Evolutionary conservation across 1,139 yeast species (phyloP).

Genomic region (Yarrowia galli): DNA sequence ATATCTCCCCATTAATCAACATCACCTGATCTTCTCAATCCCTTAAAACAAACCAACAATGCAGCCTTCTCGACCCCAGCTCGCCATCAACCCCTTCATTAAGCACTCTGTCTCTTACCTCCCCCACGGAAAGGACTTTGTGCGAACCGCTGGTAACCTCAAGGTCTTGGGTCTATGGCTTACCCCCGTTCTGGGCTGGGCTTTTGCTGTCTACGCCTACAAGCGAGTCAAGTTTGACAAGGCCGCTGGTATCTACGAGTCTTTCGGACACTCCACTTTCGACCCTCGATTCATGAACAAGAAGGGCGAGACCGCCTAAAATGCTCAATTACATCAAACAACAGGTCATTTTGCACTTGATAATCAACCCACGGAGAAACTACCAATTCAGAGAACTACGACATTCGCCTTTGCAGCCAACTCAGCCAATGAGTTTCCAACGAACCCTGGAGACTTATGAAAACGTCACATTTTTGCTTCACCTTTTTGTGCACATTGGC

Average conservation of each 20-base stretch:
- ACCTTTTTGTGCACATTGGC: constrained; percentile 6
- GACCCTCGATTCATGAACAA: constrained; percentile 32
- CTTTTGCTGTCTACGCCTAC: constrained; percentile 37
- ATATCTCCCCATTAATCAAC: constrained; percentile 27
- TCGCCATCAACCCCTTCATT: constrained; percentile 37
- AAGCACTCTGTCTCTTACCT: constrained; percentile 28
- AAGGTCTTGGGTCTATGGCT: constrained; percentile 9
- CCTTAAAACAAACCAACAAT: constrained; percentile 26
- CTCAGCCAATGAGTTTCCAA: not conserved
- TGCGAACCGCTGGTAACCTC: constrained; percentile 17
- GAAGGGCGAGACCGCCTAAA: constrained; percentile 24
- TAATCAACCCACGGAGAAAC: constrained; percentile 19
- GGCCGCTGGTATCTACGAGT: constrained; percentile 29
- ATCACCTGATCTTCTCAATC: constrained; percentile 29
- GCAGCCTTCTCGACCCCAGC: constrained; percentile 38
- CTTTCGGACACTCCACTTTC: constrained; percentile 35
- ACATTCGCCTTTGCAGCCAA: constrained; percentile 3
- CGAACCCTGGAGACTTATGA: constrained; percentile 1
- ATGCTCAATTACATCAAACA: constrained; percentile 36
- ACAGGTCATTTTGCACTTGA: constrained; percentile 23
- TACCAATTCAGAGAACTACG: constrained; percentile 10
- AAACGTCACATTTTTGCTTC: not conserved
- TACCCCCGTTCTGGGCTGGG: constrained; percentile 39
- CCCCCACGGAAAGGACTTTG: constrained; percentile 16
- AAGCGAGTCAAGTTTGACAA: constrained; percentile 38